Conservation (phyloP, 192 early-diverging fungal species). For the Borealophlyctis nickersoniae region DNA sequence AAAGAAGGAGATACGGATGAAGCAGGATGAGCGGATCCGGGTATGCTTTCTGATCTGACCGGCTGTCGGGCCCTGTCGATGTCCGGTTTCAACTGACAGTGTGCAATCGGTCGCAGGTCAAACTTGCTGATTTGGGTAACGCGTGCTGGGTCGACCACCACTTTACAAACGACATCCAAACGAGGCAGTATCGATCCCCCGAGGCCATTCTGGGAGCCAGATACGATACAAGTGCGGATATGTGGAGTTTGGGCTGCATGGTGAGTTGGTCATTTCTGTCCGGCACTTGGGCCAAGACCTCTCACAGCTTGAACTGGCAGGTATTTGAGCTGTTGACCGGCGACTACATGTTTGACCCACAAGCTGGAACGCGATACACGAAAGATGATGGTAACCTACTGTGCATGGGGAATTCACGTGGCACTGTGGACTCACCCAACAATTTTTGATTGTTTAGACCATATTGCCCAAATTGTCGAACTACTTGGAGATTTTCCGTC, state of each 20-base stretch:
- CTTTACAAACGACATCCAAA: conserved; percentile 95
- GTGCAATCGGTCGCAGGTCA: conserved; percentile 52
- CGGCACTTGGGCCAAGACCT: conserved; percentile 2
- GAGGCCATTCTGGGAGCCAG: conserved; percentile 88
- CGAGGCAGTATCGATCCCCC: conserved; percentile 93
- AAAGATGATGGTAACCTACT: conserved; percentile 79
- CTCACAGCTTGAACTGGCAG: conserved; percentile 22
- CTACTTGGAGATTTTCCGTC: conserved; percentile 83
- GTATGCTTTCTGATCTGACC: conserved; percentile 14
- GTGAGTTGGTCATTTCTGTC: conserved; percentile 32
- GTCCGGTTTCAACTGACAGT: not conserved
- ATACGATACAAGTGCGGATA: conserved; percentile 84
- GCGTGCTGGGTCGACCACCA: conserved; percentile 95
- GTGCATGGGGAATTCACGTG: not conserved
- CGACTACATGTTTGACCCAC: conserved; percentile 94
- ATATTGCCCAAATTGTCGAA: conserved; percentile 95
- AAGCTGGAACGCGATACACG: conserved; percentile 72
- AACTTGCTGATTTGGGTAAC: conserved; percentile 96
- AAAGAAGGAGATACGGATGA: conserved; percentile 19
- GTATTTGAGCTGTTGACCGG: conserved; percentile 90
- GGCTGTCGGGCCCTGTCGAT: not conserved
- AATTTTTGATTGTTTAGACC: conserved; percentile 64
- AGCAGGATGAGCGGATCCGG: conserved; percentile 38
- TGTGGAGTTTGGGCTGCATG: conserved; percentile 94
- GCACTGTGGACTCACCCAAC: not conserved